Conservation (phyloP, 2,329 filamentous ascomycete genomes). For the Ilyonectria robusta region DNA sequence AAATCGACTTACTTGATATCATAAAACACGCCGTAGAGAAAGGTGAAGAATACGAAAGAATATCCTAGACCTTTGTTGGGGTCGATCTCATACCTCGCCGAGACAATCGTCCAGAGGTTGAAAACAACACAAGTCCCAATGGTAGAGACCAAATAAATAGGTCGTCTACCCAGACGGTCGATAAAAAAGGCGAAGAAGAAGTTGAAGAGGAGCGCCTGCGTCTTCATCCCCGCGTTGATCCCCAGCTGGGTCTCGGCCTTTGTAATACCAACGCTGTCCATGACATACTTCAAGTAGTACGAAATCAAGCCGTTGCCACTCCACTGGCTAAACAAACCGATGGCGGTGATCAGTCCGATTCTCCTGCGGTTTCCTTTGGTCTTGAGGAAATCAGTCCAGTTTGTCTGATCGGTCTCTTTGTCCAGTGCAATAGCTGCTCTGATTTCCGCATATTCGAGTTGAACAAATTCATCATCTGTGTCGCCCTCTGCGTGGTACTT, state of each 20-base stretch:
- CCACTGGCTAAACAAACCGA: slow-evolving; percentile 77
- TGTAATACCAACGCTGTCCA: slow-evolving; percentile 34
- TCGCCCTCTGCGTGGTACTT: slow-evolving; percentile 76
- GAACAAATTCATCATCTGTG: slow-evolving; percentile 68
- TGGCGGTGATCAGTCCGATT: slow-evolving; percentile 70
- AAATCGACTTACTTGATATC: slow-evolving; percentile 34
- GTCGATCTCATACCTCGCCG: slow-evolving; percentile 40
- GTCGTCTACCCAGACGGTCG: slow-evolving; percentile 10
- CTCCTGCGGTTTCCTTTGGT: slow-evolving; percentile 76
- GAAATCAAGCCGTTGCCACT: slow-evolving; percentile 75
- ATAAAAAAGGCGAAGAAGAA: slow-evolving; percentile 20
- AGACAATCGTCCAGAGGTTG: slow-evolving; percentile 45
- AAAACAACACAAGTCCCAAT: slow-evolving; percentile 50
- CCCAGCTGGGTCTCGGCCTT: slow-evolving; percentile 13
- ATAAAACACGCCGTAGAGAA: slow-evolving; percentile 56
- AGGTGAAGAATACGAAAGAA: slow-evolving; percentile 54
- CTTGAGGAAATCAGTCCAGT: slow-evolving; percentile 71
- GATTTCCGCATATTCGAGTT: slow-evolving; percentile 76
- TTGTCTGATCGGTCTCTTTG: slow-evolving; percentile 62
- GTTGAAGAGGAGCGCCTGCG: slow-evolving; percentile 11
- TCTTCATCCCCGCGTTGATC: slow-evolving; percentile 22
- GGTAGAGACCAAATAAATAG: slow-evolving; percentile 44
- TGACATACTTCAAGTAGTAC: slow-evolving; percentile 73
- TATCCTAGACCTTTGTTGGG: slow-evolving; percentile 28
- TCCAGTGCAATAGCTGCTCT: slow-evolving; percentile 72